Base-by-base conservation (phyloP, 2,329 filamentous ascomycete genomes). In the Aspergillus sp. region DNA sequence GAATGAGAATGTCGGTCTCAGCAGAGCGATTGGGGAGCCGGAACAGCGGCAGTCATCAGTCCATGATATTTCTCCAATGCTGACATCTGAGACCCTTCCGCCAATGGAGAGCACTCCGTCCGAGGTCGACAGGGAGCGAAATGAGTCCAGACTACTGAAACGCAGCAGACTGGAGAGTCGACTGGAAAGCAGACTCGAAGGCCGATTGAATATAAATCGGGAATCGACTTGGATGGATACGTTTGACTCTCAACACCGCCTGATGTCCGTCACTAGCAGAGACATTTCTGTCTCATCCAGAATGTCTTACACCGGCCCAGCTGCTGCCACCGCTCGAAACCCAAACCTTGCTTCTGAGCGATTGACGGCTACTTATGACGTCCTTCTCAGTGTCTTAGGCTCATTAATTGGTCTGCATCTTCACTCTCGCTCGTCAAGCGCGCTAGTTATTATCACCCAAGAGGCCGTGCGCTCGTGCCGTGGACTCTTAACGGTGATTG, bases 401-500 rank as follows among this genome's bases (percentile, higher is more conserved):
- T 96, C 91, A 4, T 96, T 98, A 72, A 93, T 98, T 71, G 95
- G 95, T 14, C 83, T 97, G 56, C 91, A 97, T 73, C 81, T 97
- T 59, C 92, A 97, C 72, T 95, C 93, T n/a, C 89, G 95, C 61
- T 95, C 92, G 7, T 89, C 91, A 8, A 86, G 89, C 1, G 92
- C 96, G 71, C 82, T 98, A 48, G 86, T 92, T 33, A 78, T 87
- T 11, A 92, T 90, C 15, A 93, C 96, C 47, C 88, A 90, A 70
- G 88, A 93, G 71, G 91, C 93, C 8, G 90, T 93, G 9, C 82
- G 86, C 7, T 92, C 93, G 3, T 96, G 93, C 62, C 88, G 88
- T 47, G 86, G 89, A 64, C 82, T 98, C 49, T 80, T 97, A 51
- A 83, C 86, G 15, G 86, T 97, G 12, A 85, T 97, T 11, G 90